A percentile compares a stretch with the other conserved stretches of the same genome.
Conservation (phyloP, 2,329 filamentous ascomycete genomes). For the Exophiala sideris region DNA sequence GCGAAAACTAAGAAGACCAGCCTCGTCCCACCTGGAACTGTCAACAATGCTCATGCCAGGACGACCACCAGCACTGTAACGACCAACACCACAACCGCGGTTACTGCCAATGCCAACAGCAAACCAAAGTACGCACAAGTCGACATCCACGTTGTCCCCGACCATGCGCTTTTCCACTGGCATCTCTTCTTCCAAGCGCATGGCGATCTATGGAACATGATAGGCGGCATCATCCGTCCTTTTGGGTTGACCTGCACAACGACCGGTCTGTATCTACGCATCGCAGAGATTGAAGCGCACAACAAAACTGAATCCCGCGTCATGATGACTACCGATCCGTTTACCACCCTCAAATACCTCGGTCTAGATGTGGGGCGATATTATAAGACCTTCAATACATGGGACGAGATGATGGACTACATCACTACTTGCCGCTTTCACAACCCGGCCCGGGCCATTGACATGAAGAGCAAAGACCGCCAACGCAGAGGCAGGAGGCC, state of each 20-base stretch:
- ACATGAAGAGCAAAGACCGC: slow-evolving; percentile 20
- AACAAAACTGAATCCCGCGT: slow-evolving; percentile 42
- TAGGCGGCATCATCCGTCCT: slow-evolving; percentile 62
- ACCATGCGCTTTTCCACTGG: slow-evolving; percentile 54
- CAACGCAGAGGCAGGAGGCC: slow-evolving; percentile 34
- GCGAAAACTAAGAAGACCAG: background rate
- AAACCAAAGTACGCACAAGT: slow-evolving; percentile 58
- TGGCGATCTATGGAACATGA: slow-evolving; percentile 66
- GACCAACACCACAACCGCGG: slow-evolving; percentile 51
- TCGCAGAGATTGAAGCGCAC: slow-evolving; percentile 55
- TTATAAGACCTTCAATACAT: slow-evolving; percentile 51
- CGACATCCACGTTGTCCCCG: slow-evolving; percentile 59
- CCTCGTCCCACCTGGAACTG: background rate
- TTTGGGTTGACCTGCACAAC: slow-evolving; percentile 66
- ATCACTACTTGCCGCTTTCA: slow-evolving; percentile 21
- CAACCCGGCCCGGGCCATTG: slow-evolving; percentile 5
- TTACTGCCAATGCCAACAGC: slow-evolving; percentile 43
- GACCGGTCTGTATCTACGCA: slow-evolving; percentile 60
- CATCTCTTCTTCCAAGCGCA: slow-evolving; percentile 66
- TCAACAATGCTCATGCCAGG: background rate
- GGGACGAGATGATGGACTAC: slow-evolving; percentile 23
- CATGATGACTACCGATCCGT: slow-evolving; percentile 58
- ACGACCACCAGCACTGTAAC: slow-evolving; percentile 11
- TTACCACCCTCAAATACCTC: slow-evolving; percentile 45
- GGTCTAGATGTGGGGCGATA: slow-evolving; percentile 54